A percentile compares a stretch with the other conserved stretches of the same genome.
These are phyloP conservation scores for Penicillium hordei DNA, from an alignment of 2,329 filamentous ascomycete species.

Conservation along the genomic window DNA sequence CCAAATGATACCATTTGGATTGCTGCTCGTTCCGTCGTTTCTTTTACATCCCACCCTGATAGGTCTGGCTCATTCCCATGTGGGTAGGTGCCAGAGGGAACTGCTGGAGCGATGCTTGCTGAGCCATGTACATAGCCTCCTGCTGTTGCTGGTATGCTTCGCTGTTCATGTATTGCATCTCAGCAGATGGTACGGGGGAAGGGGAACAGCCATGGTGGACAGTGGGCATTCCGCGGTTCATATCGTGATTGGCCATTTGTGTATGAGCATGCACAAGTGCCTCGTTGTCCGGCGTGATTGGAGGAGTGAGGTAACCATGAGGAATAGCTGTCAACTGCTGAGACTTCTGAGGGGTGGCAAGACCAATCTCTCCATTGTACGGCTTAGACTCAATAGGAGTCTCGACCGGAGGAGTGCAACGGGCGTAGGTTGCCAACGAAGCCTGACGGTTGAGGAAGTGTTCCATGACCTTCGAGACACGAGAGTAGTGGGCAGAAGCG, in stretches of 20 bases:
- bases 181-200: slow-evolving; percentile 39
- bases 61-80: slow-evolving; percentile 37
- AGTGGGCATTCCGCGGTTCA: slow-evolving; percentile 29
- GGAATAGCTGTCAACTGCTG: slow-evolving; percentile 36
- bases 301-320: slow-evolving; percentile 50
- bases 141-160: slow-evolving; percentile 36
- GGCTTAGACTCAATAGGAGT: slow-evolving; percentile 40
- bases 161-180: slow-evolving; percentile 38
- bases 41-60: slow-evolving; percentile 26
- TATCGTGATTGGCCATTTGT: slow-evolving; percentile 33
- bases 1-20: slow-evolving; percentile 20
- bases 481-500: slow-evolving; percentile 63
- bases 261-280: slow-evolving; percentile 40
- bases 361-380: slow-evolving; percentile 43
- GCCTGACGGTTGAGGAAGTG: slow-evolving; percentile 66
- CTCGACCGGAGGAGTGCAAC: slow-evolving; percentile 44
- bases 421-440: slow-evolving; percentile 51
- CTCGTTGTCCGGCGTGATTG: slow-evolving; percentile 49
- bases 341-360: slow-evolving; percentile 45
- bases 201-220: slow-evolving; percentile 36
- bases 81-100: slow-evolving; percentile 34
- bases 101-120: slow-evolving; percentile 31
- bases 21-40: slow-evolving; percentile 15
- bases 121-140: slow-evolving; percentile 34
- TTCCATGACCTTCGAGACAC: slow-evolving; percentile 64